phyloP scores from a whole-genome alignment of 257 asterid genomes.

The Mitragyna speciosa region DNA sequence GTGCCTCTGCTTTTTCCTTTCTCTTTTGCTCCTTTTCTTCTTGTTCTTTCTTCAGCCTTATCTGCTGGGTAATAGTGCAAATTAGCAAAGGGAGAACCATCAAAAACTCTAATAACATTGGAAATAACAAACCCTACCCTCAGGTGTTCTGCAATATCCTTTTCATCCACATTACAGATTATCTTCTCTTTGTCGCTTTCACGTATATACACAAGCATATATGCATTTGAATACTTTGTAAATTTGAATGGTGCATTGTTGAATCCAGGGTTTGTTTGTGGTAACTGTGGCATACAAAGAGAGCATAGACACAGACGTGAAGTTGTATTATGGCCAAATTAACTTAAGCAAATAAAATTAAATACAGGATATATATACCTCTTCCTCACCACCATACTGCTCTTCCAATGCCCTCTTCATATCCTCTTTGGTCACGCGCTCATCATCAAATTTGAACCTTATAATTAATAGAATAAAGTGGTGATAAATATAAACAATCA shows the following conservation, averaged over 20 bases:
- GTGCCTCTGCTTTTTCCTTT: conserved; percentile 79
- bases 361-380: conserved; percentile 30
- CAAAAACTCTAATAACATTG: conserved; percentile 10
- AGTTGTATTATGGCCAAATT: conserved; percentile 7
- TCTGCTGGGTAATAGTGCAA: conserved; percentile 31
- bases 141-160: conserved; percentile 80
- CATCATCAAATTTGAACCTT: conserved; percentile 58
- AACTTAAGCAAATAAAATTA: conserved; percentile 6
- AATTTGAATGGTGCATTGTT: conserved; percentile 76
- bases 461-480: background rate
- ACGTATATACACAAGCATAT: conserved; percentile 86
- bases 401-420: conserved; percentile 48
- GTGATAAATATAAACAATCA: background rate
- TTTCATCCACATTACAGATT: conserved; percentile 78
- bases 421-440: conserved; percentile 49
- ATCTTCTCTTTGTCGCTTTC: conserved; percentile 75
- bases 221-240: conserved; percentile 78
- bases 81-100: conserved; percentile 14
- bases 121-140: conserved; percentile 48
- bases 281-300: conserved; percentile 47
- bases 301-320: conserved; percentile 9
- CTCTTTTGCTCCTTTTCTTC: conserved; percentile 80
- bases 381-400: conserved; percentile 58
- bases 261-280: conserved; percentile 74
- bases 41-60: conserved; percentile 73